Conservation (phyloP, 2,329 filamentous ascomycete species). For the Arthrobotrys pseudoclavata region DNA sequence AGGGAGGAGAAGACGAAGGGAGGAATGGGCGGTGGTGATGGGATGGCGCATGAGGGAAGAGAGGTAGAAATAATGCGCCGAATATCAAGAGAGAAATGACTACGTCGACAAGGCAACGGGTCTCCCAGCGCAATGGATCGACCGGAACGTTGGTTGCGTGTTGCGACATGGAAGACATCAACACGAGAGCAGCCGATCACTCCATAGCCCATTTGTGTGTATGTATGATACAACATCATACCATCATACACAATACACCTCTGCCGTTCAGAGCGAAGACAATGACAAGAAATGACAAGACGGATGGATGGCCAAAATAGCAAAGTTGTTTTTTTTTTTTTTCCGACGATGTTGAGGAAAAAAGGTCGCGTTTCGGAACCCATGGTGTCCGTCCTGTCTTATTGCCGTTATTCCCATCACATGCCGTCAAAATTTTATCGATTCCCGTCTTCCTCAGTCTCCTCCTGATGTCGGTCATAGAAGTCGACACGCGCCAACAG, state of each 20-base stretch:
- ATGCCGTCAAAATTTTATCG: not conserved
- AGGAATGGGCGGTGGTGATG: not conserved
- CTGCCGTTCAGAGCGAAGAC: not conserved
- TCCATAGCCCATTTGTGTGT: not conserved
- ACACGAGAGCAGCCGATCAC: slow-evolving; percentile 1
- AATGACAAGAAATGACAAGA: not conserved
- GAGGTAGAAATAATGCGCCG: not conserved
- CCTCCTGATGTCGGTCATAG: slow-evolving; percentile 14
- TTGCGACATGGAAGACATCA: not conserved
- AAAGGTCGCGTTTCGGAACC: slow-evolving; percentile 40
- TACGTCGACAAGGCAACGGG: slow-evolving; percentile 1
- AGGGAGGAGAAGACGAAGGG: not conserved
- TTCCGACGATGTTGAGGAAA: not conserved
- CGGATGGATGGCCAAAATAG: slow-evolving; percentile 15
- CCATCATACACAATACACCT: not conserved
- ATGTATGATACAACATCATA: not conserved
- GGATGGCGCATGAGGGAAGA: not conserved
- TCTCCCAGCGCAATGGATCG: not conserved
- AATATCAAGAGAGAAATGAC: slow-evolving; percentile 5
- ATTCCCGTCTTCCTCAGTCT: not conserved
- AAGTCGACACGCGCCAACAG: slow-evolving; percentile 15
- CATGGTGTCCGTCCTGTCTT: not conserved
- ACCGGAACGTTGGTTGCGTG: not conserved
- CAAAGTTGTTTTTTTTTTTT: slow-evolving; percentile 1
- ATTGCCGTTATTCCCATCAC: not conserved